Conservation (phyloP, 2,329 filamentous ascomycete genomes). For the Colletotrichum destructivum region DNA sequence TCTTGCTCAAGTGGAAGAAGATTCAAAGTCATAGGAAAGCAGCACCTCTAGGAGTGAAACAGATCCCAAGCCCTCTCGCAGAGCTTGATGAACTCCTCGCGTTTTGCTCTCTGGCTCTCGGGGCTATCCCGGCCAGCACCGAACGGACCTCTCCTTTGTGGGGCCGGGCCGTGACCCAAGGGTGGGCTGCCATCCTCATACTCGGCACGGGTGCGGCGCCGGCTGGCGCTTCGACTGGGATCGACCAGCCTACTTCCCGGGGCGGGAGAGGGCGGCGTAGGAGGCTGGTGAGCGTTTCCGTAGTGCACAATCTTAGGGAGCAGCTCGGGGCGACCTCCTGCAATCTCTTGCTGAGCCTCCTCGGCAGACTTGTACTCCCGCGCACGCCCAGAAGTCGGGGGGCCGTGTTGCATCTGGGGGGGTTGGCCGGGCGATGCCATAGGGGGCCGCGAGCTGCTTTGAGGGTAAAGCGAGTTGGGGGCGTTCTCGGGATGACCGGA, state of each 20-base stretch:
- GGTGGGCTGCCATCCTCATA: constrained; percentile 95
- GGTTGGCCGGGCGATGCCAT: constrained; percentile 85
- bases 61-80: constrained; percentile 96
- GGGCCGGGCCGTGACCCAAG: constrained; percentile 79
- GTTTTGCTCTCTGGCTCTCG: constrained; percentile 87
- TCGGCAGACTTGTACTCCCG: constrained; percentile 96
- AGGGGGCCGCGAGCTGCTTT: constrained; percentile 72
- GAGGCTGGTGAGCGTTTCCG: constrained; percentile 86
- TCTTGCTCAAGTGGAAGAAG: constrained; percentile 10
- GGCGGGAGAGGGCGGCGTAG: constrained; percentile 88
- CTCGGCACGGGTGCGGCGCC: constrained; percentile 87
- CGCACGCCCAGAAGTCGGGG: constrained; percentile 73
- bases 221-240: constrained; percentile 71
- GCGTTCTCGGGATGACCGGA: constrained; percentile 72
- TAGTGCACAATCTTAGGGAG: constrained; percentile 97
- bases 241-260: constrained; percentile 65
- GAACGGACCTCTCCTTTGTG: constrained; percentile 78
- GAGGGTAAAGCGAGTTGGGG: constrained; percentile 68
- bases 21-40: constrained; percentile 44
- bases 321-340: constrained; percentile 92
- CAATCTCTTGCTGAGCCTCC: constrained; percentile 91
- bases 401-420: constrained; percentile 57
- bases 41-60: constrained; percentile 84
- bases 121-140: constrained; percentile 87
- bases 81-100: constrained; percentile 89